These are phyloP conservation scores for Ogataea pignaliae DNA, from an alignment of 805 yeast genomes.

Conservation along the genomic window DNA sequence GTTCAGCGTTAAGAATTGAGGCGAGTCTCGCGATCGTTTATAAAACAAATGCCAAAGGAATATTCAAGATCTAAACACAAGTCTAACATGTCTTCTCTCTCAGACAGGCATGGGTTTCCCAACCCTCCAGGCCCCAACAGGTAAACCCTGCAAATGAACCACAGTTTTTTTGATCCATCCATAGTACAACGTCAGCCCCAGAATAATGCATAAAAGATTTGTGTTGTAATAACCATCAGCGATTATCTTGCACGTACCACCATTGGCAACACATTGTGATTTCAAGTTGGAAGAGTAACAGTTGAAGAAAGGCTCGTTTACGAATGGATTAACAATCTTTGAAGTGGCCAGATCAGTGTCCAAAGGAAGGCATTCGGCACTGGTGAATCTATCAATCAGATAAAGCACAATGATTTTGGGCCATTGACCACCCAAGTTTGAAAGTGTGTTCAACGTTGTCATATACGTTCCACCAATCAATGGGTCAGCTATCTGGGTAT, in stretches of 20 bases:
- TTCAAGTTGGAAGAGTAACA: slow-evolving; percentile 34
- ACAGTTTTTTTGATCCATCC: slow-evolving; percentile 64
- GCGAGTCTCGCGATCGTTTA: no score
- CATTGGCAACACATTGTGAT: slow-evolving; percentile 43
- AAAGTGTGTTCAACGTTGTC: slow-evolving; percentile 90
- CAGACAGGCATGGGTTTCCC: slow-evolving; percentile 4
- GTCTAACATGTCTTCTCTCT: no score
- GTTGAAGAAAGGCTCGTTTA: slow-evolving; percentile 22
- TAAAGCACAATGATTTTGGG: slow-evolving; percentile 78
- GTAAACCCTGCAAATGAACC: slow-evolving; percentile 62
- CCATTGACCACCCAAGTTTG: slow-evolving; percentile 97
- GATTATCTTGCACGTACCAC: slow-evolving; percentile 51
- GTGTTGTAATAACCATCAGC: slow-evolving; percentile 85
- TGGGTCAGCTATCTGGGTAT: slow-evolving; percentile 94
- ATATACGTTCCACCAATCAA: slow-evolving; percentile 95
- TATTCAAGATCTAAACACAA: no score
- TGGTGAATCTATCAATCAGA: slow-evolving; percentile 76
- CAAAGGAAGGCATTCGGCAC: slow-evolving; percentile 49
- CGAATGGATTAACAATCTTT: slow-evolving; percentile 20
- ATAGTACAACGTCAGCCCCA: slow-evolving; percentile 64
- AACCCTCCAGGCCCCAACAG: slow-evolving; percentile 75
- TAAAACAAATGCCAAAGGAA: no score
- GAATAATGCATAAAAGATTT: slow-evolving; percentile 61
- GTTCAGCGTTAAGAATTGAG: no score
- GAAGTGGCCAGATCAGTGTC: slow-evolving; percentile 2